Base-by-base conservation (phyloP, 73 alveolate genomes). In the Symbiodinium pilosum region DNA sequence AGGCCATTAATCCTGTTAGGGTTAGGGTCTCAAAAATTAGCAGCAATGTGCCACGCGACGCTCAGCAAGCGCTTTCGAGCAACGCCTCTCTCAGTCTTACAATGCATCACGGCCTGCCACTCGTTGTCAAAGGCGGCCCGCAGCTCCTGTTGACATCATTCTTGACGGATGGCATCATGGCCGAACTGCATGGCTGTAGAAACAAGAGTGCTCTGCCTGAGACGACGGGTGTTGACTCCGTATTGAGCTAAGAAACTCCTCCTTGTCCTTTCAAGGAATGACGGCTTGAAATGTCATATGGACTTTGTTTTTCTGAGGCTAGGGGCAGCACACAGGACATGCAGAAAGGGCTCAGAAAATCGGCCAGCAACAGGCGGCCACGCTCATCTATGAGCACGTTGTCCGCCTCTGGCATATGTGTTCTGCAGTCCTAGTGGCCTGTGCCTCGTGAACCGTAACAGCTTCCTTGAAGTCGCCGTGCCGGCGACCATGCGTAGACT, bases 311-410 rank as follows among this genome's bases (percentile, higher is more conserved):
- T 54, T 12, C 9, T 26, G 43, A 64, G 40, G 41, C 86, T 36
- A 43, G 7, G 86, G 64, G 26, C 18, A 59, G 84, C 18, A 32
- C 97, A 43, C 97, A 91, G 39, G 97, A 85, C 8, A 40, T 52
- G n/a, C 97, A 91, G 52, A 91, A 91, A 4, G 97, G 97, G 97
- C 97, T 91, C 89, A 91, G 52, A 68, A 91, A 91, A 39, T 91
- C 97, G 30, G 97, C 47, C 38, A 91, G 88, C n/a, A 21, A 51
- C 73, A 91, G 75, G 42, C 84, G 64, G 5, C 97, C 97, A 12
- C 43, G 87, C 54, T 42, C 81, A 43, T 91, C 97, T 34, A 91
- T 86, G 34, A 91, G 87, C 75, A 91, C 84, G 34, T 91, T 91
- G 88, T 91, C 88, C 5, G 97, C 97, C 97, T 88, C 43, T 16